Conservation (phyloP, 495 filamentous ascomycete species). For the Coniosporium apollinis region DNA sequence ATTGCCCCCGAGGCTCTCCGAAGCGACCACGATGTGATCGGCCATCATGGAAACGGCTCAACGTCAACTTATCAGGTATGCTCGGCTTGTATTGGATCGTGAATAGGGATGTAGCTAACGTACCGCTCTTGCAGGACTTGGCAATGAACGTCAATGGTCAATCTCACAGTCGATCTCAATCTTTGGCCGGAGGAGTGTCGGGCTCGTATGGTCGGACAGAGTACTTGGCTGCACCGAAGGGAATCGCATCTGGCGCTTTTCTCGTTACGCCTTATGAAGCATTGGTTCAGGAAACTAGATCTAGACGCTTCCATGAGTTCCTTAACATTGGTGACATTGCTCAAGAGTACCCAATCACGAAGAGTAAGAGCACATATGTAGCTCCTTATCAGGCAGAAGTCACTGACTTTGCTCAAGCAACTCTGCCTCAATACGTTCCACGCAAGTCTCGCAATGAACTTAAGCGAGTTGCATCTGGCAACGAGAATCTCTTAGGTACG, state of each 20-base stretch:
- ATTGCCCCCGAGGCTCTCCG: conserved; percentile 21
- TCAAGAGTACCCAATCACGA: conserved; percentile 9
- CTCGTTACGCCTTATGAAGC: conserved; percentile 22
- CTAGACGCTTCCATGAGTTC: conserved; percentile 24
- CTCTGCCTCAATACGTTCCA: conserved; percentile 23
- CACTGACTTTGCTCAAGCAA: conserved; percentile 17
- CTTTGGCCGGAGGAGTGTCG: too few species aligned
- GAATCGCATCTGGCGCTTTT: conserved; percentile 21
- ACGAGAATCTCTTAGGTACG: conserved; percentile 16
- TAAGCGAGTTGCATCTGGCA: conserved; percentile 18
- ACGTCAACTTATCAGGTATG: too few species aligned
- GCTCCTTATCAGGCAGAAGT: conserved; percentile 5
- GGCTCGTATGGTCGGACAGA: too few species aligned
- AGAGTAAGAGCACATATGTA: conserved; percentile 12
- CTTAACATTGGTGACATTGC: conserved; percentile 22
- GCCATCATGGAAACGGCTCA: too few species aligned
- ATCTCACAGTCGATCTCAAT: too few species aligned
- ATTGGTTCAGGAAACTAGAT: conserved; percentile 24
- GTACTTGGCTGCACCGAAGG: too few species aligned
- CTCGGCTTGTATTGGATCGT: too few species aligned
- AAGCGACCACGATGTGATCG: too few species aligned
- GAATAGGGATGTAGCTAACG: too few species aligned
- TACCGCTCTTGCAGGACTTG: too few species aligned
- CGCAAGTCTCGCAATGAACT: conserved; percentile 29
- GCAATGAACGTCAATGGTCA: too few species aligned